Conservation (phyloP, 1,284 basidiomycete genomes). For the Volvariella volvacea region DNA sequence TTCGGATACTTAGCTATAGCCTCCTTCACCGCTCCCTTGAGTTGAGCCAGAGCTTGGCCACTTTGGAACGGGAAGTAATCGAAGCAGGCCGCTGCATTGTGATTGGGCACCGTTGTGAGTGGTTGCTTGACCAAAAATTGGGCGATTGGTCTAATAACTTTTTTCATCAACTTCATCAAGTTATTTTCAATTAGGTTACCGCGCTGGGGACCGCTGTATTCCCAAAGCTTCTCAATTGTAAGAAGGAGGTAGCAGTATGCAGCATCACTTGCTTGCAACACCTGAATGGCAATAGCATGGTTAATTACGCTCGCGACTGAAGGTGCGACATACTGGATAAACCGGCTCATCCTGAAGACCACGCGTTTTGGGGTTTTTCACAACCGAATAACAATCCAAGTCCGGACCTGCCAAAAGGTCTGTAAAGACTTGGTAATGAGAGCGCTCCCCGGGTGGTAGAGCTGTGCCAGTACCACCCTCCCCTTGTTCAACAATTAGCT, state of each 20-base stretch:
- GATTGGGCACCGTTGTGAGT: neutral
- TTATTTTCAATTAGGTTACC: neutral
- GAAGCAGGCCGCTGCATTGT: slow-evolving; percentile 1
- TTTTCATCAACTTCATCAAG: neutral
- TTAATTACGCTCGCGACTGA: neutral
- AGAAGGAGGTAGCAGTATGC: slow-evolving; percentile 2
- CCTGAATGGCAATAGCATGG: neutral
- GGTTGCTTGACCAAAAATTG: slow-evolving; percentile 2
- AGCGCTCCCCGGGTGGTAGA: neutral
- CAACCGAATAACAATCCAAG: neutral
- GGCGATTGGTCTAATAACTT: neutral
- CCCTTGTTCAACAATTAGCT: slow-evolving; percentile 1
- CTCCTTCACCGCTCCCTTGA: neutral
- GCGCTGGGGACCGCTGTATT: neutral
- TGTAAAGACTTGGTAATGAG: neutral
- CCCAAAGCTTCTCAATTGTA: slow-evolving; percentile 3
- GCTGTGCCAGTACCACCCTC: neutral
- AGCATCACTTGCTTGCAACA: slow-evolving; percentile 1
- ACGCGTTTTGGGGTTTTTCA: slow-evolving; percentile 1
- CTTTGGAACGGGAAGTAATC: neutral
- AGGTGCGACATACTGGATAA: neutral
- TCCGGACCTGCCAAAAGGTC: neutral
- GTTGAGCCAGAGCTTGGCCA: neutral
- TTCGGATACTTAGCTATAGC: neutral
- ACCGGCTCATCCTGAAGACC: neutral